phyloP scores from a whole-genome alignment of 2,329 filamentous ascomycete genomes.

The Sporothrix pseudoabietina region DNA sequence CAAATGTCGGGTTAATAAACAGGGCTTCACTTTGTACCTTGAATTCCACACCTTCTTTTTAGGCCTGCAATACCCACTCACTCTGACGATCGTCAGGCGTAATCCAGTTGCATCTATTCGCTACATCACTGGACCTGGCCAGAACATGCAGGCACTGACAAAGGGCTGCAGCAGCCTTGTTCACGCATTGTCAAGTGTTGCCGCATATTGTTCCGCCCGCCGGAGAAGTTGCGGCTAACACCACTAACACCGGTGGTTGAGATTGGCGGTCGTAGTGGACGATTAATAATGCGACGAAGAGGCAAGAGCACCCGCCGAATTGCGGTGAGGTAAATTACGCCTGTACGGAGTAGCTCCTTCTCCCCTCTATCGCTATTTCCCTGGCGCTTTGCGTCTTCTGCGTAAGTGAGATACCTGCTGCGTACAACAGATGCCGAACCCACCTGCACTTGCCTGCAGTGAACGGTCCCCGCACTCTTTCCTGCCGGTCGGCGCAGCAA shows the following conservation, averaged over 20 bases:
- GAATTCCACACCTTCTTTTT: neutral
- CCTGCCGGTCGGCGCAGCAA: slow-evolving; percentile 8
- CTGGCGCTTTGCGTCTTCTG: neutral
- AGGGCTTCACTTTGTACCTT: neutral
- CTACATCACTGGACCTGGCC: neutral
- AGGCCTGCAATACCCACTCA: slow-evolving; percentile 3
- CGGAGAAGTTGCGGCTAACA: neutral
- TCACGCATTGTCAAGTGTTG: neutral
- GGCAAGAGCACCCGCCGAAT: neutral
- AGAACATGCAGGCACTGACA: slow-evolving; percentile 1
- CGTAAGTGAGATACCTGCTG: neutral
- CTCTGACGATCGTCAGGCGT: neutral
- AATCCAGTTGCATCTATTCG: neutral
- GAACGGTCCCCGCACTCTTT: slow-evolving; percentile 11
- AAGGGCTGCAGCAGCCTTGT: slow-evolving; percentile 5
- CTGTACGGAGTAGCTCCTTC: neutral
- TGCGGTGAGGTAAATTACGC: slow-evolving; percentile 22
- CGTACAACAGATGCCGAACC: too few relatives aligned
- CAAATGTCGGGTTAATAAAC: neutral
- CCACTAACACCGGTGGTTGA: slow-evolving; percentile 2
- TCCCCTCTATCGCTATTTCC: neutral
- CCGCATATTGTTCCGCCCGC: neutral
- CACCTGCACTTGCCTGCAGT: neutral
- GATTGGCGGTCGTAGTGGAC: neutral
- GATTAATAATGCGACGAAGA: slow-evolving; percentile 7